These are phyloP conservation scores for Trypanosoma mega DNA, from an alignment of 208 protist genomes.

Conservation along the genomic window DNA sequence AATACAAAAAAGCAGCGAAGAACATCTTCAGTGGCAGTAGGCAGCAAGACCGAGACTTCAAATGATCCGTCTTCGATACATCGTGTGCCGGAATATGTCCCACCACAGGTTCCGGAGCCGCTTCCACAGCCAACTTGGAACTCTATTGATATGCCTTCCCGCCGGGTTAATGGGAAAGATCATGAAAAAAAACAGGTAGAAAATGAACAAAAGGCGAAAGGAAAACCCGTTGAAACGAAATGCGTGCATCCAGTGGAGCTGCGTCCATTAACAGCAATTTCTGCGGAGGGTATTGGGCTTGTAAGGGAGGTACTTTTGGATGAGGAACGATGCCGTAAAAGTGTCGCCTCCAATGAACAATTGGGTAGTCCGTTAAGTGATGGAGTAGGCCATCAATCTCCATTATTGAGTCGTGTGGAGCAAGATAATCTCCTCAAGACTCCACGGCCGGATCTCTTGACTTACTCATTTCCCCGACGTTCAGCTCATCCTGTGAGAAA, in stretches of 20 bases:
- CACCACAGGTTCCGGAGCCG: slow-evolving; percentile 16
- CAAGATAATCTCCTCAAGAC: slow-evolving; percentile 46
- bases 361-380: slow-evolving; percentile 25
- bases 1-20: slow-evolving; percentile 14
- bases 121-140: slow-evolving; percentile 30
- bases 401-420: slow-evolving; percentile 14
- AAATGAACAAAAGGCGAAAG: not conserved
- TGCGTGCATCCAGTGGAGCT: not conserved
- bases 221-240: not conserved
- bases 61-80: not conserved
- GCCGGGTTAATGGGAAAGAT: not conserved
- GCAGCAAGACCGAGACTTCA: not conserved
- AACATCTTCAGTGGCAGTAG: not conserved
- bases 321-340: not conserved
- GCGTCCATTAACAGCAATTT: not conserved
- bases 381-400: not conserved
- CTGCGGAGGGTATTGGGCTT: slow-evolving; percentile 27
- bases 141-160: slow-evolving; percentile 20
- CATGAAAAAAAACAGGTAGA: not conserved
- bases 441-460: slow-evolving; percentile 35
- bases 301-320: slow-evolving; percentile 34
- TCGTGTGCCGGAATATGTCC: slow-evolving; percentile 5
- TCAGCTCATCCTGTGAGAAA: not conserved
- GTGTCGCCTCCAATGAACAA: slow-evolving; percentile 7
- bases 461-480: not conserved